Evolutionary conservation across 208 protist species (phyloP).

Genomic region (Trypanosoma caninum): DNA sequence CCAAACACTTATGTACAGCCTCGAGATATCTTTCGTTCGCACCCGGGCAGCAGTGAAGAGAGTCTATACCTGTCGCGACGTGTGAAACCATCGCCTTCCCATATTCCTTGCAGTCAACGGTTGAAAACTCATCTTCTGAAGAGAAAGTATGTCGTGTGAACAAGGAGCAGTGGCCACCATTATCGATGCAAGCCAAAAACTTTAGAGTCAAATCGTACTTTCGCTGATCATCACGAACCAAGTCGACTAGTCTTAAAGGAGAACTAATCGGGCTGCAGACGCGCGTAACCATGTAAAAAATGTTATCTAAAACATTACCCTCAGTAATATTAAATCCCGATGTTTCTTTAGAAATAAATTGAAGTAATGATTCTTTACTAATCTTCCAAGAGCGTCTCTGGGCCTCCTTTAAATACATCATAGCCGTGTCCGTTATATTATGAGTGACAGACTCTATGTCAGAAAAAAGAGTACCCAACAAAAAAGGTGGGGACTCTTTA

Average conservation of each 20-base stretch:
- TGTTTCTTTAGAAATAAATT: constrained; percentile 34
- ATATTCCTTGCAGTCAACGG: constrained; percentile 30
- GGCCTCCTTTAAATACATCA: constrained; percentile 48
- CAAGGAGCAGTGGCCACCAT: constrained; percentile 83
- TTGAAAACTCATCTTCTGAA: constrained; percentile 1
- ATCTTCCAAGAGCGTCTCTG: constrained; percentile 55
- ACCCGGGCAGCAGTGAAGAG: constrained; percentile 52
- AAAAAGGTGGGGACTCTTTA: constrained; percentile 28
- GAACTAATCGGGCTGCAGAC: constrained; percentile 47
- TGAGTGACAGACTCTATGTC: constrained; percentile 30
- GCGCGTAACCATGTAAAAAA: constrained; percentile 14
- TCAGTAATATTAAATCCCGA: constrained; percentile 25
- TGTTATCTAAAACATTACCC: neutral
- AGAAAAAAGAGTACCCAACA: constrained; percentile 27
- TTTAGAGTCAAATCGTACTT: constrained; percentile 47
- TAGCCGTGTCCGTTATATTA: constrained; percentile 87
- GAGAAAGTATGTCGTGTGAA: constrained; percentile 27
- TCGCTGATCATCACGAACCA: constrained; percentile 59
- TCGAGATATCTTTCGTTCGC: constrained; percentile 64
- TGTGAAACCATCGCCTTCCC: constrained; percentile 71
- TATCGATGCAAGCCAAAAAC: constrained; percentile 63
- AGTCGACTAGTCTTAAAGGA: constrained; percentile 56
- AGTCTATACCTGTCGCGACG: constrained; percentile 57
- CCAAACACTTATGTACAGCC: constrained; percentile 55
- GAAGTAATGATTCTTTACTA: constrained; percentile 40